Evolutionary conservation across 2,329 filamentous ascomycete genomes (phyloP).

Genomic region (Colletotrichum filicis): DNA sequence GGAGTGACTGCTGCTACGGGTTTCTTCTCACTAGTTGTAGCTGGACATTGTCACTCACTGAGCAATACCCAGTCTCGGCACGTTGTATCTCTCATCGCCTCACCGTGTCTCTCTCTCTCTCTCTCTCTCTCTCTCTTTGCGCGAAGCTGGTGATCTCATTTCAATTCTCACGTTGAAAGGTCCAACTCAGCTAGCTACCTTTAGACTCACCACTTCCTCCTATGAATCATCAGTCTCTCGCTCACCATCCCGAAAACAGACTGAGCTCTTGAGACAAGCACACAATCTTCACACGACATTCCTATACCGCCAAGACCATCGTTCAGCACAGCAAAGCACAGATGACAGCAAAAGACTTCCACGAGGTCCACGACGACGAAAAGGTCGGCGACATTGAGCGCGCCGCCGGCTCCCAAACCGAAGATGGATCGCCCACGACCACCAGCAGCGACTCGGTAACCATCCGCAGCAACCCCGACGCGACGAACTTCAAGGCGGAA

Average conservation of each 20-base stretch:
- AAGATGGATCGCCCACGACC: constrained; percentile 7
- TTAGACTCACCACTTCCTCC: neutral
- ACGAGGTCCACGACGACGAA: constrained; percentile 28
- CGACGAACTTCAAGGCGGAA: constrained; percentile 3
- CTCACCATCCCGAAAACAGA: neutral
- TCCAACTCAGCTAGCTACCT: neutral
- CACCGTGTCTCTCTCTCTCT: neutral
- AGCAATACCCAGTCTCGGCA: neutral
- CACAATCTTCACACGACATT: neutral
- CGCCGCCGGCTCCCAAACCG: constrained; percentile 15
- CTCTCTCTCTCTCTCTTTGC: neutral
- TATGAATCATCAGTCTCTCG: neutral
- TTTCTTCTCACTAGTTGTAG: neutral
- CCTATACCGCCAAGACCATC: neutral
- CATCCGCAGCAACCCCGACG: constrained; percentile 2
- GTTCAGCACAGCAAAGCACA: neutral
- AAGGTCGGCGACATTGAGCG: constrained; percentile 30
- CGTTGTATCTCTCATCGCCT: too few species aligned
- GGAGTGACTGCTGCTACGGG: too few species aligned
- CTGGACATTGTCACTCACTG: neutral
- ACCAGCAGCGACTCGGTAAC: constrained; percentile 25
- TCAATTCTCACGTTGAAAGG: neutral
- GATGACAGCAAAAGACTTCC: constrained; percentile 14
- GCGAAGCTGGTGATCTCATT: neutral
- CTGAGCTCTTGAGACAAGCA: neutral